These are phyloP conservation scores for Ascochyta rabiei DNA, from an alignment of 2,329 filamentous ascomycete species.

Conservation along the genomic window DNA sequence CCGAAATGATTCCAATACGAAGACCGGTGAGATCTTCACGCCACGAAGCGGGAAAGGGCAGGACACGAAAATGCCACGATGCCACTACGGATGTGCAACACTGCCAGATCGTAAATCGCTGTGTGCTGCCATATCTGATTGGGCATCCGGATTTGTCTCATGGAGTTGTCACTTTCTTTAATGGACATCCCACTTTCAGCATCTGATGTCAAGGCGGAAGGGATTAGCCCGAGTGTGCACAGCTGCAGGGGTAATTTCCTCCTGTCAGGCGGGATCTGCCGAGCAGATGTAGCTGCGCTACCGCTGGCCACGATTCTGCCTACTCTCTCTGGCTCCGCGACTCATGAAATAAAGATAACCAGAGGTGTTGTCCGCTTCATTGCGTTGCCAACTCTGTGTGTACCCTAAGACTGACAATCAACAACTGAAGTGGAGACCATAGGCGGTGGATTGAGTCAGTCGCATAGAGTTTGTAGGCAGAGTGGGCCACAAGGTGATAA, in stretches of 20 bases:
- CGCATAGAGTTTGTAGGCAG: too few species aligned
- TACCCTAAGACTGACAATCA: not conserved
- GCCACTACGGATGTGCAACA: not conserved
- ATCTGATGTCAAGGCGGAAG: not conserved
- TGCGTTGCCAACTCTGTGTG: not conserved
- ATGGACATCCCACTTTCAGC: not conserved
- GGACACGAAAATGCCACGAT: conserved; percentile 2
- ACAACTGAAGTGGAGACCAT: not conserved
- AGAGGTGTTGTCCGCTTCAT: not conserved
- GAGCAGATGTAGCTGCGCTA: not conserved
- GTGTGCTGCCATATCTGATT: not conserved
- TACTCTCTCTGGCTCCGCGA: not conserved
- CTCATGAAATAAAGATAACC: not conserved
- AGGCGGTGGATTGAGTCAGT: not conserved
- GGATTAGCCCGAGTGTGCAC: not conserved
- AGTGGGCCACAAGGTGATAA: not conserved
- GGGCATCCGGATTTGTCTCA: not conserved
- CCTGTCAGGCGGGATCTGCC: not conserved
- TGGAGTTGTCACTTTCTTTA: not conserved
- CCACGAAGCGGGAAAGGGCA: conserved; percentile 7
- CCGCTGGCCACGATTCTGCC: not conserved
- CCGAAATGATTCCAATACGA: conserved; percentile 10
- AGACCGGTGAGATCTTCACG: conserved; percentile 14
- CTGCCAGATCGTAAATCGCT: not conserved
- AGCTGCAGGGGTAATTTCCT: not conserved